phyloP scores from a whole-genome alignment of 495 filamentous ascomycete species.

The Penicillium pulvis region DNA sequence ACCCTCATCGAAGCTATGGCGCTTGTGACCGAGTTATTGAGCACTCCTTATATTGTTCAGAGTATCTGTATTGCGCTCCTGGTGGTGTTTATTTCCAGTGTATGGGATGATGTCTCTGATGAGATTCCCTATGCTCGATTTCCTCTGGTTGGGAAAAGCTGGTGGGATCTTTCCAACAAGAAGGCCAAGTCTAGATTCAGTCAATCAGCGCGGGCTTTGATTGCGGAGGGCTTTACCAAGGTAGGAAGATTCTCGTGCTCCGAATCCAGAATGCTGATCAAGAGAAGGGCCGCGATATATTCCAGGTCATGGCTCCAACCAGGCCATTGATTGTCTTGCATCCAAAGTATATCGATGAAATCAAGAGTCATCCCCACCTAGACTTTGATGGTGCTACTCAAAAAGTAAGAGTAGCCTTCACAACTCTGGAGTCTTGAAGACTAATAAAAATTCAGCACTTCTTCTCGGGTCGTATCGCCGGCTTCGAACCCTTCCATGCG shows the following conservation, averaged over 20 bases:
- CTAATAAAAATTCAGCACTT: slow-evolving; percentile 35
- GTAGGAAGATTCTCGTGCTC: slow-evolving; percentile 15
- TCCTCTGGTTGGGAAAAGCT: slow-evolving; percentile 32
- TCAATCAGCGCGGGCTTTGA: slow-evolving; percentile 25
- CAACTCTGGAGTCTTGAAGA: background rate
- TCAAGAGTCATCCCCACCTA: slow-evolving; percentile 45
- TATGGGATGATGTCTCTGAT: slow-evolving; percentile 31
- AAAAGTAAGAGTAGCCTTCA: slow-evolving; percentile 31
- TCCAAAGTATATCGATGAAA: slow-evolving; percentile 50
- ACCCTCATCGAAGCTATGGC: slow-evolving; percentile 21
- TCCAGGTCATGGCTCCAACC: slow-evolving; percentile 40
- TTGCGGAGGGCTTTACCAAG: slow-evolving; percentile 34
- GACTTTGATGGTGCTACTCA: slow-evolving; percentile 42
- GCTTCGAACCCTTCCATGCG: slow-evolving; percentile 47
- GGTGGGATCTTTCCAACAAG: slow-evolving; percentile 36
- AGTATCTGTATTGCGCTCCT: slow-evolving; percentile 24
- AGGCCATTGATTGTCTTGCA: slow-evolving; percentile 46
- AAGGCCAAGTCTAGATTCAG: slow-evolving; percentile 32
- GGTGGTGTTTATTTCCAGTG: slow-evolving; percentile 23
- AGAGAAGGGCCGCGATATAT: slow-evolving; percentile 33
- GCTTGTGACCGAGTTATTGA: slow-evolving; percentile 25
- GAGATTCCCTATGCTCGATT: slow-evolving; percentile 33
- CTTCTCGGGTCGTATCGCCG: slow-evolving; percentile 43
- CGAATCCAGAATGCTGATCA: background rate
- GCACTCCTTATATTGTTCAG: slow-evolving; percentile 27